Evolutionary conservation across 768 basidiomycete species (phyloP).

Genomic region (Daedaleopsis nitida): DNA sequence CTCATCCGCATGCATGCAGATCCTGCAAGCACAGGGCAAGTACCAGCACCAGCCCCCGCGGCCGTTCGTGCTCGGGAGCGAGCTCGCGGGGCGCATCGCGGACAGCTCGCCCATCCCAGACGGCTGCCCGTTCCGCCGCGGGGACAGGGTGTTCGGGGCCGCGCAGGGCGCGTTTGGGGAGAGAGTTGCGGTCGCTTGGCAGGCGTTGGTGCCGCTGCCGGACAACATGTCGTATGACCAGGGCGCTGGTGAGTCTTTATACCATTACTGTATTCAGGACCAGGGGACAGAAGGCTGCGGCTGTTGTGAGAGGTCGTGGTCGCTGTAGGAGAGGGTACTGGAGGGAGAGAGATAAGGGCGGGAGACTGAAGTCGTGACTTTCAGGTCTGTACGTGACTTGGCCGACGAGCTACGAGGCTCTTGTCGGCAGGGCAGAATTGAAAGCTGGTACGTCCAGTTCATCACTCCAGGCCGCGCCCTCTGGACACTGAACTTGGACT

Average conservation of each 20-base stretch:
- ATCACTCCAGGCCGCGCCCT: too few species aligned
- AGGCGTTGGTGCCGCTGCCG: slow-evolving; percentile 65
- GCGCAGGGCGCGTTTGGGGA: slow-evolving; percentile 83
- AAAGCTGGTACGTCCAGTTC: slow-evolving; percentile 60
- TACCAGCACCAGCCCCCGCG: slow-evolving; percentile 83
- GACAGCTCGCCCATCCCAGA: slow-evolving; percentile 71
- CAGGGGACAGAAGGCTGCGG: too few species aligned
- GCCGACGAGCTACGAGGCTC: slow-evolving; percentile 91
- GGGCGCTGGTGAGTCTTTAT: slow-evolving; percentile 63
- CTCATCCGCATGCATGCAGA: slow-evolving; percentile 40
- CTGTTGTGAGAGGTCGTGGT: too few species aligned
- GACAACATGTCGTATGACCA: slow-evolving; percentile 78
- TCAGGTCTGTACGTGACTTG: slow-evolving; percentile 83
- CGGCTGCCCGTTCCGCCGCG: slow-evolving; percentile 76
- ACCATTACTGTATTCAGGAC: not conserved
- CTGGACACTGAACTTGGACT: not conserved
- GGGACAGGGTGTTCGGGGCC: slow-evolving; percentile 88
- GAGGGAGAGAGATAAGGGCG: too few species aligned
- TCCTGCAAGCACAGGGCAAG: slow-evolving; percentile 87
- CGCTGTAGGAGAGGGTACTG: too few species aligned
- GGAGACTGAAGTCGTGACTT: not conserved
- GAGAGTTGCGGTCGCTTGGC: slow-evolving; percentile 58
- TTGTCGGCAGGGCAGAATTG: slow-evolving; percentile 82
- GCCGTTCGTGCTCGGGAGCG: slow-evolving; percentile 83
- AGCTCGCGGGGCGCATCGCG: slow-evolving; percentile 83